phyloP scores from a whole-genome alignment of 768 basidiomycete species.

The Mycena galericulata region DNA sequence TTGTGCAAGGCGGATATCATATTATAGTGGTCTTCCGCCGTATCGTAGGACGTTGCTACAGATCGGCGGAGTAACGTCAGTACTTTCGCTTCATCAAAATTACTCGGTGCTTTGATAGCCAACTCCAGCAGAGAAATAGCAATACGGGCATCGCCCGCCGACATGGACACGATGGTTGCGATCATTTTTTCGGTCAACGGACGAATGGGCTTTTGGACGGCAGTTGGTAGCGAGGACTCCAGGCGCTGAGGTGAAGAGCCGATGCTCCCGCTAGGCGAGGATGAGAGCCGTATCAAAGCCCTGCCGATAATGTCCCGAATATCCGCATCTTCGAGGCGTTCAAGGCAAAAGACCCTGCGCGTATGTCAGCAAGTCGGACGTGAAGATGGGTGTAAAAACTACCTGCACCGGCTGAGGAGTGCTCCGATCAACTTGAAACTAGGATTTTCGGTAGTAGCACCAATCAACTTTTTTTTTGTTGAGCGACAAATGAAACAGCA shows the following conservation, averaged over 20 bases:
- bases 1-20: constrained; percentile 91
- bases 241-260: constrained; percentile 17
- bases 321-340: constrained; percentile 74
- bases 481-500: background rate
- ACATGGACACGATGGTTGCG: constrained; percentile 62
- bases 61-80: constrained; percentile 71
- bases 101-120: constrained; percentile 59
- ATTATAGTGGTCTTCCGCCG: constrained; percentile 81
- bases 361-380: constrained; percentile 23
- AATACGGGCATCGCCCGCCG: constrained; percentile 79
- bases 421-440: constrained; percentile 85
- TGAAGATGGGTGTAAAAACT: constrained; percentile 39
- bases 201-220: constrained; percentile 34
- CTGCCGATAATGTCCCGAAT: constrained; percentile 68
- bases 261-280: constrained; percentile 34
- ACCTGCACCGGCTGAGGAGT: constrained; percentile 83
- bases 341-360: constrained; percentile 77
- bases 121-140: constrained; percentile 85
- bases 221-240: background rate
- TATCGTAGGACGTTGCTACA: constrained; percentile 76
- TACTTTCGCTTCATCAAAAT: constrained; percentile 59
- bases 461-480: constrained; percentile 65
- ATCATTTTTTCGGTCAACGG: constrained; percentile 62
- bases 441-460: constrained; percentile 92
- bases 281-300: constrained; percentile 53